phyloP scores from a whole-genome alignment of 1,139 yeast species.

The Hyphopichia wangnamkhiaoensis region DNA sequence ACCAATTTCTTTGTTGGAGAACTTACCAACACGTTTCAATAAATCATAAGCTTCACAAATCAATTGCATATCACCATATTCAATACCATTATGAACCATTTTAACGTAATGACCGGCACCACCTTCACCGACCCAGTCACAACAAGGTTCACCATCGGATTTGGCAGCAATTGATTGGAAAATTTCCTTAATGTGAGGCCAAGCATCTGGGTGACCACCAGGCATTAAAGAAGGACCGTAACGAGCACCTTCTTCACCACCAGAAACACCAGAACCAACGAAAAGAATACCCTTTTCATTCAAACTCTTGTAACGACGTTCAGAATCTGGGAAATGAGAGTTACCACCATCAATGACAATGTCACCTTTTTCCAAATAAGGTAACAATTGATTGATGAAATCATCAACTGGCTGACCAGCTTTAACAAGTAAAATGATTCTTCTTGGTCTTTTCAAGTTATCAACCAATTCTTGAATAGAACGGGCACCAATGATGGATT shows the following conservation, averaged over 20 bases:
- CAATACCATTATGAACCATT: conserved; percentile 99
- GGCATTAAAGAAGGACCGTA: conserved; percentile 99
- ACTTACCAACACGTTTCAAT: conserved; percentile 91
- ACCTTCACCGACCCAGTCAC: conserved; percentile 99
- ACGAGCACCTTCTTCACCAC: conserved; percentile 99
- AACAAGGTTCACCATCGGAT: conserved; percentile 98
- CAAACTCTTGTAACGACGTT: conserved; percentile 93
- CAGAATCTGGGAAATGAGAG: conserved; percentile 98
- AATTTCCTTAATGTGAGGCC: conserved; percentile 97
- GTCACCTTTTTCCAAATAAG: conserved; percentile 93
- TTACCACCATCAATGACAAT: conserved; percentile 99
- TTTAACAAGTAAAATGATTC: conserved; percentile 90
- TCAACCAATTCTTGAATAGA: conserved; percentile 86
- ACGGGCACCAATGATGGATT: conserved; percentile 91
- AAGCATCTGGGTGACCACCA: conserved; percentile 97
- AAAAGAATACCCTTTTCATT: conserved; percentile 84
- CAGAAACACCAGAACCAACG: conserved; percentile 99
- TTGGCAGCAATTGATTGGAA: conserved; percentile 97
- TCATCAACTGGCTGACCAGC: conserved; percentile 96
- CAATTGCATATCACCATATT: conserved; percentile 99
- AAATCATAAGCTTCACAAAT: conserved; percentile 97
- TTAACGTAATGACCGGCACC: conserved; percentile 99
- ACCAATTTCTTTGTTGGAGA: conserved; percentile 89
- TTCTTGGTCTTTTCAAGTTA: conserved; percentile 95
- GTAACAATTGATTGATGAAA: conserved; percentile 84